Conservation (phyloP, 2,329 filamentous ascomycete genomes). For the Rhinocladiella mackenziei region DNA sequence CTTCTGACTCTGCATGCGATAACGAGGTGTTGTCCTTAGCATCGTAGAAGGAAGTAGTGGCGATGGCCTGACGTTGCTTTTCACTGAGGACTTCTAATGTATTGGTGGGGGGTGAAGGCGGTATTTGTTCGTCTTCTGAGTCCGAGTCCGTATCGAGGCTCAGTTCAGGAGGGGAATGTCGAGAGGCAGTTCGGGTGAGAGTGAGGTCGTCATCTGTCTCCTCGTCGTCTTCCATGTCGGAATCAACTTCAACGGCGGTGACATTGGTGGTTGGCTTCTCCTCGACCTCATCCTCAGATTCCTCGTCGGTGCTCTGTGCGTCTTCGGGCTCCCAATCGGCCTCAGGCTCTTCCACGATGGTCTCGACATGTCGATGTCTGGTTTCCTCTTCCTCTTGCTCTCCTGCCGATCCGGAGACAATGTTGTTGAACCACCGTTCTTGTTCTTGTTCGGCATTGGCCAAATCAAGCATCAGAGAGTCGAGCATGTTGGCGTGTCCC, state of each 20-base stretch:
- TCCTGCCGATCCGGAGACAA: slow-evolving; percentile 71
- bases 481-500: slow-evolving; percentile 96
- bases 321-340: slow-evolving; percentile 68
- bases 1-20: slow-evolving; percentile 29
- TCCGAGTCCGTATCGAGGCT: slow-evolving; percentile 61
- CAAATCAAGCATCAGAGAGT: slow-evolving; percentile 86
- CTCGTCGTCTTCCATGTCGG: slow-evolving; percentile 50
- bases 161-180: slow-evolving; percentile 65
- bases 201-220: slow-evolving; percentile 61
- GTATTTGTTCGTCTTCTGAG: slow-evolving; percentile 70
- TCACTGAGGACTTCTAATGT: slow-evolving; percentile 58
- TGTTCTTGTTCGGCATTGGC: slow-evolving; percentile 93
- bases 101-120: slow-evolving; percentile 62
- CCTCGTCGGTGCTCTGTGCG: slow-evolving; percentile 51
- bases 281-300: slow-evolving; percentile 52
- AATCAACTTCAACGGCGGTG: slow-evolving; percentile 53
- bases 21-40: slow-evolving; percentile 23
- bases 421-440: slow-evolving; percentile 97
- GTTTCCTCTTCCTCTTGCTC: slow-evolving; percentile 64
- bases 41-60: slow-evolving; percentile 40
- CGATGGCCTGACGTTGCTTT: slow-evolving; percentile 49
- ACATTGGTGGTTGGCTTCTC: slow-evolving; percentile 50
- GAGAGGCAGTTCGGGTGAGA: slow-evolving; percentile 66
- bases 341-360: slow-evolving; percentile 67
- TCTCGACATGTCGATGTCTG: slow-evolving; percentile 74